Evolutionary conservation across 2,329 filamentous ascomycete species (phyloP).

Genomic region (Fusarium irregulare): DNA sequence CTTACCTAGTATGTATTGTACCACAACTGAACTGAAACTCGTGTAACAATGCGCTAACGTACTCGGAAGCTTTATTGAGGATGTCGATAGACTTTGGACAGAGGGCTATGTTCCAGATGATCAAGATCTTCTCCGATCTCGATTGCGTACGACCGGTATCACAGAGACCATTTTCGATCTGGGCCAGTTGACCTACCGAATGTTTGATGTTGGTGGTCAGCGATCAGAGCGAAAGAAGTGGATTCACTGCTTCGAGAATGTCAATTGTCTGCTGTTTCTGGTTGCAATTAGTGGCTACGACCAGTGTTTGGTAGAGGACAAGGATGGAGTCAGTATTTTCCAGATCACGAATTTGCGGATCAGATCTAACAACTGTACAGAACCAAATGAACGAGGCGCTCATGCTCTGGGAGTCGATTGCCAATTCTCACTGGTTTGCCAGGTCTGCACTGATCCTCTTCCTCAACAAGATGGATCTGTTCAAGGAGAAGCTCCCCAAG

Average conservation of each 20-base stretch:
- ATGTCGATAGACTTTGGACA: constrained; percentile 79
- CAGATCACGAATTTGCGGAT: not conserved
- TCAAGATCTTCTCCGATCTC: constrained; percentile 91
- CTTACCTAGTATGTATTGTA: constrained; percentile 79
- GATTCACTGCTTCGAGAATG: constrained; percentile 97
- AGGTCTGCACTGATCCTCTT: constrained; percentile 85
- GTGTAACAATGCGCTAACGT: constrained; percentile 29
- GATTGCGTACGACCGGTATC: constrained; percentile 92
- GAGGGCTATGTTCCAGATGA: constrained; percentile 88
- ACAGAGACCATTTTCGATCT: constrained; percentile 95
- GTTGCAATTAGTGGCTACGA: constrained; percentile 97
- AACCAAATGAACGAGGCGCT: constrained; percentile 93
- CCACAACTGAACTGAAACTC: not conserved
- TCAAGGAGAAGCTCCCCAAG: constrained; percentile 78
- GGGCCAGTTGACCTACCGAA: constrained; percentile 91
- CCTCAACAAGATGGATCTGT: constrained; percentile 89
- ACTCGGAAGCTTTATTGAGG: constrained; percentile 78
- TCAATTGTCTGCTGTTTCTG: constrained; percentile 90
- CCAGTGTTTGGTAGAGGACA: constrained; percentile 94
- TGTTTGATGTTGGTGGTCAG: constrained; percentile 96
- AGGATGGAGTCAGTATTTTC: constrained; percentile 82
- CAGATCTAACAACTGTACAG: constrained; percentile 55
- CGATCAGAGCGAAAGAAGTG: constrained; percentile 95
- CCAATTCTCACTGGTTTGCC: constrained; percentile 88
- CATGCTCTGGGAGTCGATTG: constrained; percentile 88